Base-by-base conservation (phyloP, 371 early-diverging fungal genomes). In the Umbelopsis sp. region DNA sequence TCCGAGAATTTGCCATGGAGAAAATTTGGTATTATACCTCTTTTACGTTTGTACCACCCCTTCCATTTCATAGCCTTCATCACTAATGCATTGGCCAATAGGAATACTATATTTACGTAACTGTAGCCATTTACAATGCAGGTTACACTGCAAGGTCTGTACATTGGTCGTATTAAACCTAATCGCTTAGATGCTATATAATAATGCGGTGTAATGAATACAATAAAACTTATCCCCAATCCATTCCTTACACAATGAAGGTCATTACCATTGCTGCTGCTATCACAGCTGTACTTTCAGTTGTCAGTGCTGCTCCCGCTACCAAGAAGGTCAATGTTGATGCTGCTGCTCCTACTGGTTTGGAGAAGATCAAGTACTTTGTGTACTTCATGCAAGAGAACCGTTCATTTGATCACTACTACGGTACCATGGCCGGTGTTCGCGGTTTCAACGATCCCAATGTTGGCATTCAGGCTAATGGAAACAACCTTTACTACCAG, bases 341-440 rank as follows among this genome's bases (percentile, higher is more conserved):
- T 18, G 20, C 63, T 41, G 14, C 71, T 45, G 5, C 44, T 22
- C 4, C 25, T 22, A 64, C 25, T 12, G 74, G 74, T 32, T 52
- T 74, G n/a, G 68, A 71, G 41, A 74, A 74, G 25, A 74, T 74
- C 38, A 68, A 74, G 51, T 71, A 74, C 41, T 45, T 74, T 48
- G 74, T 74, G 24, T 74, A 74, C 44, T 74, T 74, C 38, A 74
- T 74, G 74, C 74, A 74, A 68, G 74, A 70, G 65, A 44, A 45
- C 9, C 11, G 45, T 35, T 20, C 44, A 16, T 48, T 67, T 48
- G 74, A 70, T 62, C 71, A 74, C 63, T 62, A 67, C 74, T 71
- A 37, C 50, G 73, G 73, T 70, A 70, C 73, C 9, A 70, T 70
- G 73, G 63, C 62, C n/a, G 70, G 73, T 70, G 73, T 71, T 4